Evolutionary conservation across 164 flowering plant species (phyloP), one percentile per base, ranked within the genome.

Genomic region (Platanus orientalis): DNA sequence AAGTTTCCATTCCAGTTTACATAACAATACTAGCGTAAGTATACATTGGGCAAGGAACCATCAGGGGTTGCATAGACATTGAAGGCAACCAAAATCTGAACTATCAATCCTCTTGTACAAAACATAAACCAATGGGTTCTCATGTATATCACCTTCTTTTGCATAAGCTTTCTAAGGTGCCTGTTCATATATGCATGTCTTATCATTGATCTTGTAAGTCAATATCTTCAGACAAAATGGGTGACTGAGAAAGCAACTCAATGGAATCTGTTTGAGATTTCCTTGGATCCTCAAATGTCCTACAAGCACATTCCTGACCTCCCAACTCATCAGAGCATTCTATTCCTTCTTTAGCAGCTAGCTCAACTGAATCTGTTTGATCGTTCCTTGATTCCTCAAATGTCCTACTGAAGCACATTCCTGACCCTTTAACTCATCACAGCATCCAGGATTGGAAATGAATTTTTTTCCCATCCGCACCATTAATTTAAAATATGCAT

Each of bases 101-200:
- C 49, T 12, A 19, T 45, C 19, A 19, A 45, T 45, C n/a, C 49
- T 7, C 42, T 12, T 45, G 20, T 45, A 45, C n/a, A 45, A 54
- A 29, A n/a, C n/a, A n/a, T n/a, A 54, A 54, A 54, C 60, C 60
- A 45, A 23, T 5, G n/a, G 21, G 21, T 56, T 55, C 36, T 23
- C 16, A 44, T n/a, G 42, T 55, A 54, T 14, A 64, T 23, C 44
- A 54, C 54, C 25, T 44, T 39, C 47, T n/a, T 42, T 16, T 32
- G 9, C 9, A 42, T 42, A 13, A 42, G 19, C 47, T 42, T 10
- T 4, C 49, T 32, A 39, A 26, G 16, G 29, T 36, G 29, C 60
- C 28, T 32, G 44, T 29, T 45, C 45, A n/a, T 57, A 21, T 27
- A 14, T 13, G 26, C n/a, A n/a, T 25, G 20, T 11, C 21, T n/a